Conservation (phyloP, 371 early-diverging fungal species). For the Mucor lusitanicus region DNA sequence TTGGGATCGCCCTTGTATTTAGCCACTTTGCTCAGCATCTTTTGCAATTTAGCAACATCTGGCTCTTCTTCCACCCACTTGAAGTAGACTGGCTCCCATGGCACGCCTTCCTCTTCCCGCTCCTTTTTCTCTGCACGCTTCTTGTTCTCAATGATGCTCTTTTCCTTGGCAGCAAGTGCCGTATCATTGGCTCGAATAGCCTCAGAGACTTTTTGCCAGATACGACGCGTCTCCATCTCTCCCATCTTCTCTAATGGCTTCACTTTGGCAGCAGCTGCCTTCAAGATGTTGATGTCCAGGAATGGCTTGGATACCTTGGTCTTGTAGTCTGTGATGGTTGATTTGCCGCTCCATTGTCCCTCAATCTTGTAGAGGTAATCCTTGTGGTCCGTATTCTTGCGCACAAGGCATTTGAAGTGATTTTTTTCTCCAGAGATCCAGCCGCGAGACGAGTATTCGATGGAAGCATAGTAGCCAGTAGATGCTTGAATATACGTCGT, state of each 20-base stretch:
- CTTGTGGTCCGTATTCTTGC: constrained; percentile 32
- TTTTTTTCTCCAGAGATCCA: constrained; percentile 84
- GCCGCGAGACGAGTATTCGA: constrained; percentile 74
- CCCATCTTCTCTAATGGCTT: constrained; percentile 56
- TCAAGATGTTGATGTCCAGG: constrained; percentile 54
- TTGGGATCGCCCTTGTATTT: neutral
- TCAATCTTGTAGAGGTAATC: constrained; percentile 58
- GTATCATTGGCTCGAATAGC: constrained; percentile 70
- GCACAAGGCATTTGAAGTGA: constrained; percentile 62
- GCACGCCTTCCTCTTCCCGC: constrained; percentile 54
- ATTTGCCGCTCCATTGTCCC: constrained; percentile 70
- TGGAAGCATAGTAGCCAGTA: constrained; percentile 62
- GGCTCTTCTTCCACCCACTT: constrained; percentile 55
- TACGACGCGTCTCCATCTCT: constrained; percentile 63
- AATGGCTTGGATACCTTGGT: constrained; percentile 46
- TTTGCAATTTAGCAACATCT: constrained; percentile 32
- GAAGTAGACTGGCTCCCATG: constrained; percentile 65
- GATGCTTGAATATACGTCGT: constrained; percentile 67
- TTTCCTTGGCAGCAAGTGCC: constrained; percentile 63
- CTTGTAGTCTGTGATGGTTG: constrained; percentile 48
- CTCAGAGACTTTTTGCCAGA: constrained; percentile 74
- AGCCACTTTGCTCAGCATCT: constrained; percentile 22
- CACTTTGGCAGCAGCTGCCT: constrained; percentile 30
- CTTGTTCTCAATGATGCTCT: constrained; percentile 70
- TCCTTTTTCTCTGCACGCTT: constrained; percentile 64